Evolutionary conservation across 2,329 filamentous ascomycete genomes (phyloP).

Genomic region (Fusarium sp.): DNA sequence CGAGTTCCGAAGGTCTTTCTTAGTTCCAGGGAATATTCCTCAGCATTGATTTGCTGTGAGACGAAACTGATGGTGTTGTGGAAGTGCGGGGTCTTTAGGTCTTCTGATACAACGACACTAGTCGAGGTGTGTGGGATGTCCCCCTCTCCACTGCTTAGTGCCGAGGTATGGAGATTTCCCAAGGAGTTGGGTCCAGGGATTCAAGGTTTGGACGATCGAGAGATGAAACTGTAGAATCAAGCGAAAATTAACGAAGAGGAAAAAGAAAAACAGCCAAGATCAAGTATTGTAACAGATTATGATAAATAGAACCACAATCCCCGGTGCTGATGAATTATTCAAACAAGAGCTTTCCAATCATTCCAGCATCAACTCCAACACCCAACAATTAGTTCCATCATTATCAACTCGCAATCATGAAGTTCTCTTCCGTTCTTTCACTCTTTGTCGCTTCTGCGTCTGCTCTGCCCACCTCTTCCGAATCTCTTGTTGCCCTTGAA

Average conservation of each 20-base stretch:
- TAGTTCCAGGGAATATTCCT: background rate
- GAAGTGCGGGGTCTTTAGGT: slow-evolving; percentile 18
- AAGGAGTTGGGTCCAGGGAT: background rate
- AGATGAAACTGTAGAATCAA: fast-evolving
- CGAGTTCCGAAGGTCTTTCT: background rate
- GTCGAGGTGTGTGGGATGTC: background rate
- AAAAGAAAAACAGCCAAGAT: background rate
- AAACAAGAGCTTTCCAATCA: background rate
- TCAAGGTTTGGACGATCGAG: background rate
- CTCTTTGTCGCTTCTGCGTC: slow-evolving; percentile 20
- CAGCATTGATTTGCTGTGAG: background rate
- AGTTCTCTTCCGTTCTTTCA: slow-evolving; percentile 24
- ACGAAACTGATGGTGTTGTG: slow-evolving; percentile 12
- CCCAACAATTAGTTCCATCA: background rate
- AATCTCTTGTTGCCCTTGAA: slow-evolving; percentile 2
- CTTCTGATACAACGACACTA: slow-evolving; percentile 5
- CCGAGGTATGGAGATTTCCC: slow-evolving; percentile 3
- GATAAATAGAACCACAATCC: slow-evolving; percentile 4
- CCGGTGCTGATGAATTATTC: background rate
- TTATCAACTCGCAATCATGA: slow-evolving; percentile 16
- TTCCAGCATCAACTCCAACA: background rate
- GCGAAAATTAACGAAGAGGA: background rate
- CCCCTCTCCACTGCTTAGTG: slow-evolving; percentile 1
- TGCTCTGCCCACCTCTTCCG: slow-evolving; percentile 13
- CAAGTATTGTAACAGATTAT: background rate